Percentiles rank a stretch among this genome's conserved stretches.
phyloP scores from a whole-genome alignment of 768 basidiomycete genomes.

The Termitomyces sp. region DNA sequence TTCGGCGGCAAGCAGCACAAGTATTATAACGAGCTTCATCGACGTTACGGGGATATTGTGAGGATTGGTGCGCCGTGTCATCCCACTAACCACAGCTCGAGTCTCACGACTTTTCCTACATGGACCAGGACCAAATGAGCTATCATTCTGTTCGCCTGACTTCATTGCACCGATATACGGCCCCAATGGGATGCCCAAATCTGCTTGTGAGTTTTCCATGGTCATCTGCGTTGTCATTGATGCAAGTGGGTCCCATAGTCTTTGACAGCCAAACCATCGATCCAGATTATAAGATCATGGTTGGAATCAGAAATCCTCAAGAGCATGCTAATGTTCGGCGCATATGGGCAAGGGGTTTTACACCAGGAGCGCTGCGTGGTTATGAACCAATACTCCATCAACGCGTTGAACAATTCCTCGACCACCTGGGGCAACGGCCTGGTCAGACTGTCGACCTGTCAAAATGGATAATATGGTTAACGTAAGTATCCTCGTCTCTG shows the following conservation, averaged over 20 bases:
- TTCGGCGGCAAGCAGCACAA: constrained; percentile 35
- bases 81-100: background rate
- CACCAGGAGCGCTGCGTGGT: constrained; percentile 23
- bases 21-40: constrained; percentile 38
- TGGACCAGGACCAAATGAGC: constrained; percentile 38
- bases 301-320: constrained; percentile 24
- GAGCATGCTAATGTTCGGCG: constrained; percentile 30
- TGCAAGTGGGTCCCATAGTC: constrained; percentile 12
- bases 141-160: constrained; percentile 31
- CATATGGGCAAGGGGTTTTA: constrained; percentile 35
- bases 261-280: constrained; percentile 25
- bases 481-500: constrained; percentile 19
- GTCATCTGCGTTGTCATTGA: background rate
- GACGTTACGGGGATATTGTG: constrained; percentile 47
- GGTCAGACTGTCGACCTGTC: constrained; percentile 21
- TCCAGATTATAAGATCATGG: constrained; percentile 15
- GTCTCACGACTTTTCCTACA: background rate
- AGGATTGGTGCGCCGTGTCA: constrained; percentile 36
- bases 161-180: constrained; percentile 29
- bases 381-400: constrained; percentile 15
- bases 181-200: constrained; percentile 34
- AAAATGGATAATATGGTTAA: constrained; percentile 30
- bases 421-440: constrained; percentile 8
- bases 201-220: constrained; percentile 11
- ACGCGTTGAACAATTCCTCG: constrained; percentile 19